Base-by-base conservation (phyloP, 2,329 filamentous ascomycete species). In the Fusarium musae region DNA sequence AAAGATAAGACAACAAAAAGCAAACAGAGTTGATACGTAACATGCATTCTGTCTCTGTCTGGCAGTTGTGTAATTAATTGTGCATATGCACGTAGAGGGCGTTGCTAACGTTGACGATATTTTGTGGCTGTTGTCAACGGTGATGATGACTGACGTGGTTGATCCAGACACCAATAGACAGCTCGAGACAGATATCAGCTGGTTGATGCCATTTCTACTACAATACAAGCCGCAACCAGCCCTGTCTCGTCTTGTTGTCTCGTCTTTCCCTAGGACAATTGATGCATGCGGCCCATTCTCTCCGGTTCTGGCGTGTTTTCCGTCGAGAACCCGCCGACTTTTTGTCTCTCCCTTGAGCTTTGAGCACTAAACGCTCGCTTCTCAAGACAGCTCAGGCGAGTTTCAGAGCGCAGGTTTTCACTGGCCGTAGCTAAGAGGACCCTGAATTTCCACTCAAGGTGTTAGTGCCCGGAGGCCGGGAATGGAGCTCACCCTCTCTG, bases 71-170 rank as follows among this genome's bases (percentile, higher is more conserved):
- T 69, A 68, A 49, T 68, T 30, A 49, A 63, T 54, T 54, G 40
- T 68, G 63, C 52, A 57, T 70, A 36, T 63, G 49, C 43, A 69
- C 34, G 19, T 37, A 63, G 39, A 70, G 40, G 57, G 67, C 67
- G 37, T 54, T 37, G 28, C 21, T 16, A 57, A 40, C 40, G 59
- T 40, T 46, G 30, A 30, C 30, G 30, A 57, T 36, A 43, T 39
- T 40, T 37, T 67, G 69, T 52, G 70, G 57, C 57, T 54, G 70
- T 70, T 70, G 70, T 57, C 69, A 52, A 60, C 44, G 54, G 69
- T 70, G 58, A 74, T 71, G 70, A 74, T 68, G 70, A 53, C 65
- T 63, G 72, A 75, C 72, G 74, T 74, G 74, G 70, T 61, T 52
- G 46, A 40, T 32, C 59, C 42, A 37, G 40, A 43, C 46, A 60